These are phyloP conservation scores for Kappamyces sp. DNA, from an alignment of 192 early-diverging fungal genomes.

Conservation along the genomic window DNA sequence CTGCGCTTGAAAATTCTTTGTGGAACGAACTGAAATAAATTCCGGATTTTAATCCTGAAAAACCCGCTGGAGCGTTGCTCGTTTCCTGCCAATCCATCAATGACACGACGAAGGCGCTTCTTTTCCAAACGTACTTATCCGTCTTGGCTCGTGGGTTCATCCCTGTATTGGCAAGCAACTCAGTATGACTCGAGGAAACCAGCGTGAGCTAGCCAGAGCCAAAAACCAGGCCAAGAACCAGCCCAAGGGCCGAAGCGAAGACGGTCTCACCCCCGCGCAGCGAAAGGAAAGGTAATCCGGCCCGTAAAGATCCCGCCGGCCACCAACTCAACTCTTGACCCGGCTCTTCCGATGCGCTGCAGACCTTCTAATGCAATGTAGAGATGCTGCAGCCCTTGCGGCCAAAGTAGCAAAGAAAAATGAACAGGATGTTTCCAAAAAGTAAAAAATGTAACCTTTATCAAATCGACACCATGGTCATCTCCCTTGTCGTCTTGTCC, in stretches of 20 bases:
- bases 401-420: neutral
- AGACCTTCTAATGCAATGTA: neutral
- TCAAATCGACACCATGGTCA: neutral
- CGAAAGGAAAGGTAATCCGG: constrained; percentile 4
- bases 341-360: too few relatives aligned
- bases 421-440: neutral
- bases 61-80: too few relatives aligned
- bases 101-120: too few relatives aligned
- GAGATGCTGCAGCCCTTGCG: constrained; percentile 14
- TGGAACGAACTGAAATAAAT: too few relatives aligned
- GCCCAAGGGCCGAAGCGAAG: neutral
- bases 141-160: too few relatives aligned
- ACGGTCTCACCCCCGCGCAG: constrained; percentile 7
- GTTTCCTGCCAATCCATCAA: too few relatives aligned
- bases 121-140: too few relatives aligned
- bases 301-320: neutral
- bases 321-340: too few relatives aligned
- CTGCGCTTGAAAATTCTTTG: too few relatives aligned
- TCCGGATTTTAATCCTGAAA: too few relatives aligned
- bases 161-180: too few relatives aligned
- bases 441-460: neutral
- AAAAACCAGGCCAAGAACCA: constrained; percentile 12
- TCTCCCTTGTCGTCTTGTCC: too few relatives aligned
- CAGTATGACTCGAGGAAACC: constrained; percentile 1
- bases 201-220: constrained; percentile 15